A percentile compares a stretch with the other conserved stretches of the same genome.
Evolutionary conservation across 108 stramenopile species (phyloP).

Genomic region (Chaetoceros tenuissimus): DNA sequence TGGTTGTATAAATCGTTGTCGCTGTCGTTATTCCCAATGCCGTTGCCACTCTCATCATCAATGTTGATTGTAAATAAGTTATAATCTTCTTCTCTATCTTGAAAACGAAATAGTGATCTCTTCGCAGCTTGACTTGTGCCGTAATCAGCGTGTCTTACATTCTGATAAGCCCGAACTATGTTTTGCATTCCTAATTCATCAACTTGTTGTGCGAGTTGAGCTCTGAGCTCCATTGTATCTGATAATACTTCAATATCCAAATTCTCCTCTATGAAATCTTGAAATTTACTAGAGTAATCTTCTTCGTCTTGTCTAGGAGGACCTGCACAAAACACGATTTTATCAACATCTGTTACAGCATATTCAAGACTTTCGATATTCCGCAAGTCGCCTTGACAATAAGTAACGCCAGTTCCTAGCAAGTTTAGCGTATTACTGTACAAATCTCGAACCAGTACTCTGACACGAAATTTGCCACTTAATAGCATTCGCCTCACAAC

Average conservation of each 20-base stretch:
- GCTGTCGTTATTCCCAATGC: not conserved
- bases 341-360: conserved; percentile 87
- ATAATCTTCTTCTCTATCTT: conserved; percentile 50
- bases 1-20: not conserved
- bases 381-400: conserved; percentile 81
- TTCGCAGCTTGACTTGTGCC: conserved; percentile 82
- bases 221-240: conserved; percentile 21
- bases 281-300: conserved; percentile 39
- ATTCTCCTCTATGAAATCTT: conserved; percentile 23
- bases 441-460: conserved; percentile 84
- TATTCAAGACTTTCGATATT: conserved; percentile 85
- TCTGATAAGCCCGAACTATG: conserved; percentile 76
- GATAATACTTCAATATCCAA: conserved; percentile 4
- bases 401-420: conserved; percentile 82
- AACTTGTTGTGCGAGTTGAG: conserved; percentile 52
- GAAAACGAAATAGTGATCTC: conserved; percentile 84
- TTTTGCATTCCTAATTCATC: conserved; percentile 77
- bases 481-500: conserved; percentile 77
- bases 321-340: conserved; percentile 77
- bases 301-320: conserved; percentile 41
- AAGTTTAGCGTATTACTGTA: conserved; percentile 81
- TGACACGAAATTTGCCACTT: conserved; percentile 65
- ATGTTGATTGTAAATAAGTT: conserved; percentile 60
- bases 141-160: conserved; percentile 81
- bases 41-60: conserved; percentile 1